Base-by-base conservation (phyloP, 169 alveolate species). In the Cryptosporidium ubiquitum region DNA sequence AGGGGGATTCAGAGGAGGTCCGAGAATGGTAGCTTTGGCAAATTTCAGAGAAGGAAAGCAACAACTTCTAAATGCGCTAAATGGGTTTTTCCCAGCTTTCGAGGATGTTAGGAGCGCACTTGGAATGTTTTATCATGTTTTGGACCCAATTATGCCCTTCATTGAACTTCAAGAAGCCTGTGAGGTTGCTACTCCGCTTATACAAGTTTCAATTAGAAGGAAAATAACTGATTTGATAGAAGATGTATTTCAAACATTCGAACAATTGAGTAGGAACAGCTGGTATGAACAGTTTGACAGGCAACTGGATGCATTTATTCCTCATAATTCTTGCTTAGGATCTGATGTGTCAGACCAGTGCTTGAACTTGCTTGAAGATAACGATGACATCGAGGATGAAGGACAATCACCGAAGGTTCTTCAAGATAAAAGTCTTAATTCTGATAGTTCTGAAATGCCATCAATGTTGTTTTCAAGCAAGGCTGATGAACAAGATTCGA, bases 131-230 rank as follows among this genome's bases (percentile, higher is more conserved):
- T 73, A 73, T 20, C 85, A 73, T 35, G 85, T 73, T 33, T 58
- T 73, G 39, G 85, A 73, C 44, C 85, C 85, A 55, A 20, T 58
- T 1, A 73, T 73, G 69, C 85, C 85, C 2, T 73, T 73, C 35
- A 73, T 73, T 73, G 85, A 73, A 40, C 44, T 73, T 33, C 85
- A 73, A 39, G 85, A 73, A 35, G 85, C 85, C 23, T 73, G 71
- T 40, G 85, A 73, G 55, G 85, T 73, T 14, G 85, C 85, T 18
- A 52, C 85, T 1, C 85, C 85, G 1, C 69, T 73, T 1, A 73
- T 73, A 16, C 44, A 64, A n/a, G 55, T 9, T 3, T 5, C 39
- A 20, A 42, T 73, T 26, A 55, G 70, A 58, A 73, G 57, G 37
- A 52, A 57, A 39, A 73, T 73, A 37, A 10, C 64, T 33, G 40